Conservation (phyloP, 805 yeast species). For the Zygoascus bituminiphila region DNA sequence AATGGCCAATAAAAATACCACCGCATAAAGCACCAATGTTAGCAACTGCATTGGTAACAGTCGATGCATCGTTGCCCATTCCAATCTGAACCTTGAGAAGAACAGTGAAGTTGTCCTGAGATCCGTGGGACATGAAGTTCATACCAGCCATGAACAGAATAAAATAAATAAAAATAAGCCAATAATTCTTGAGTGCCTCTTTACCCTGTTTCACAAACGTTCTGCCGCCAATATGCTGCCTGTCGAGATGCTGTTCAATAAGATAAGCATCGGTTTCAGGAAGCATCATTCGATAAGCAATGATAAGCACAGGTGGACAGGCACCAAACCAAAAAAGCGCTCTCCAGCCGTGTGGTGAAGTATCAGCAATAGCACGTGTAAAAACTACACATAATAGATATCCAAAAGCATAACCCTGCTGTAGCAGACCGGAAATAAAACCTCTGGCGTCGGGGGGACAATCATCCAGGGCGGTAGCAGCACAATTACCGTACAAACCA, state of each 20-base stretch:
- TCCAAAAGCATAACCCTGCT: constrained; percentile 74
- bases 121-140: constrained; percentile 66
- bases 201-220: constrained; percentile 27
- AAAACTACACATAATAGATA: constrained; percentile 58
- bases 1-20: constrained; percentile 51
- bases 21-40: constrained; percentile 64
- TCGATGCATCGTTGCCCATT: constrained; percentile 38
- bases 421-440: constrained; percentile 59
- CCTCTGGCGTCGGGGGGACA: constrained; percentile 54
- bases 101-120: constrained; percentile 68
- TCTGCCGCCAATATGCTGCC: constrained; percentile 14
- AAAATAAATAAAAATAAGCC: constrained; percentile 52
- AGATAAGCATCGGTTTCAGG: constrained; percentile 55
- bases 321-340: constrained; percentile 67
- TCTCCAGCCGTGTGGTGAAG: constrained; percentile 53
- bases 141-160: constrained; percentile 59
- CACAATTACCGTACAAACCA: constrained; percentile 57
- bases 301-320: constrained; percentile 53
- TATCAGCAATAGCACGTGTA: constrained; percentile 47
- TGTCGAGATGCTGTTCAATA: constrained; percentile 24
- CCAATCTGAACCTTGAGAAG: constrained; percentile 46
- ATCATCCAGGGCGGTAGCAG: constrained; percentile 61
- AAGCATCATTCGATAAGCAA: constrained; percentile 46
- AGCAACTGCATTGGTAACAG: constrained; percentile 55
- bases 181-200: constrained; percentile 39